These are phyloP conservation scores for Halophytophthora polymorphica DNA, from an alignment of 352 stramenopile species.

Conservation along the genomic window DNA sequence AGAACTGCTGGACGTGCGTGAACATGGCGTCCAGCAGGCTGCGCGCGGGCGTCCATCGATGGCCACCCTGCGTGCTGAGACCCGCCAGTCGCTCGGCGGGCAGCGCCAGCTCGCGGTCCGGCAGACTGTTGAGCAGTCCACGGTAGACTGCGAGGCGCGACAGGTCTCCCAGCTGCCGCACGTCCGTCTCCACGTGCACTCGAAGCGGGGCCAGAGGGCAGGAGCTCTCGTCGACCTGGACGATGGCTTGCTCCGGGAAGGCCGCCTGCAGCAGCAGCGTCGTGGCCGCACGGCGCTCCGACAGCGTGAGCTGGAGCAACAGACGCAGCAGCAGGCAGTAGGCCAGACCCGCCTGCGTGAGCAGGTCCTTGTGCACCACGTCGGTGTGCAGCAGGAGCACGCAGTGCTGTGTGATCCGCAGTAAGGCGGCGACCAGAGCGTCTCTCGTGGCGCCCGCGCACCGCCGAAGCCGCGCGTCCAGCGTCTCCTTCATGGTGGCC, in stretches of 20 bases:
- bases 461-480: slow-evolving; percentile 34
- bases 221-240: slow-evolving; percentile 3
- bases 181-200: slow-evolving; percentile 35
- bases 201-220: slow-evolving; percentile 16
- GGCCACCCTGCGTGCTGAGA: slow-evolving; percentile 6
- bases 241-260: slow-evolving; percentile 33
- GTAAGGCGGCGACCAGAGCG: slow-evolving; percentile 16
- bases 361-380: slow-evolving; percentile 79
- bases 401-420: slow-evolving; percentile 50
- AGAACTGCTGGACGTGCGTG: slow-evolving; percentile 44
- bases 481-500: slow-evolving; percentile 55
- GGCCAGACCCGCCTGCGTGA: slow-evolving; percentile 69
- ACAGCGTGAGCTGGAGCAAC: slow-evolving; percentile 34
- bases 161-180: slow-evolving; percentile 42
- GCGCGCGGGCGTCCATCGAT: slow-evolving; percentile 4
- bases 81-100: slow-evolving; percentile 5
- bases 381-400: slow-evolving; percentile 60
- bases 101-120: slow-evolving; percentile 43
- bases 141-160: slow-evolving; percentile 64
- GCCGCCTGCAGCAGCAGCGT: slow-evolving; percentile 37
- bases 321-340: slow-evolving; percentile 68
- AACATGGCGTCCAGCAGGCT: slow-evolving; percentile 60
- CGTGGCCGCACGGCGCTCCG: slow-evolving; percentile 3
- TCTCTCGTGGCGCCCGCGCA: slow-evolving; percentile 12
- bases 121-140: slow-evolving; percentile 65